Evolutionary conservation across 345 rosid species (phyloP), one percentile per base, ranked within the genome.

Genomic region (Euphorbia pulcherrima): DNA sequence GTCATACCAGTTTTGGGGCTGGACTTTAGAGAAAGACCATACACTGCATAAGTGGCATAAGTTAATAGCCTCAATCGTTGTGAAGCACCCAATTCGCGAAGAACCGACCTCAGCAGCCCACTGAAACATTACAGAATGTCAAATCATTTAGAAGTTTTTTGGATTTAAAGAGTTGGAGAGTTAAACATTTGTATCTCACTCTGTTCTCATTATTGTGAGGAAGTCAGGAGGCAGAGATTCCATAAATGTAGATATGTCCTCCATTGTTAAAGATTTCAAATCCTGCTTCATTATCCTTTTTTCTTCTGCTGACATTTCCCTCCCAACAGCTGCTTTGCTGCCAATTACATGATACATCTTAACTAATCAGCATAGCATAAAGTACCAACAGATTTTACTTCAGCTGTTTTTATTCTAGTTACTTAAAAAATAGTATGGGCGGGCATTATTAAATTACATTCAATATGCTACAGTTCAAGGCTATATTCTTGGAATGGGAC

Each of bases 191-290:
- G n/a, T 37, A 61, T 44, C 90, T 55, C 83, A 92, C 97, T 92
- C 98, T 67, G 84, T 78, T 23, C 92, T 88, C 48, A 90, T 70
- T 40, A 92, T 78, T 47, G 83, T 76, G 64, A 90, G 82, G 64
- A 92, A 87, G 73, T 90, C 87, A 28, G 91, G 81, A 17, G 97
- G 92, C 41, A 92, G 85, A 56, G 97, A 90, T 75, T 88, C 98
- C 92, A 88, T 81, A 76, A 92, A 92, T 11, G 88, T 83, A 50
- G 97, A 90, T 72, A 90, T 59, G 60, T 92, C 98, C 75, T 87
- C 98, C 80, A 88, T 81, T 71, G 50, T 84, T 72, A 90, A 75
- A 63, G 84, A 81, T 77, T 83, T 84, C 63, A 87, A 46, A 56
- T 86, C 96, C 52, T 86, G 83, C 82, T 88, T 88, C 74, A 92